Evolutionary conservation across 192 early-diverging fungal species (phyloP), one percentile per base, ranked within the genome.

Genomic region (Backusella tarrabulga): DNA sequence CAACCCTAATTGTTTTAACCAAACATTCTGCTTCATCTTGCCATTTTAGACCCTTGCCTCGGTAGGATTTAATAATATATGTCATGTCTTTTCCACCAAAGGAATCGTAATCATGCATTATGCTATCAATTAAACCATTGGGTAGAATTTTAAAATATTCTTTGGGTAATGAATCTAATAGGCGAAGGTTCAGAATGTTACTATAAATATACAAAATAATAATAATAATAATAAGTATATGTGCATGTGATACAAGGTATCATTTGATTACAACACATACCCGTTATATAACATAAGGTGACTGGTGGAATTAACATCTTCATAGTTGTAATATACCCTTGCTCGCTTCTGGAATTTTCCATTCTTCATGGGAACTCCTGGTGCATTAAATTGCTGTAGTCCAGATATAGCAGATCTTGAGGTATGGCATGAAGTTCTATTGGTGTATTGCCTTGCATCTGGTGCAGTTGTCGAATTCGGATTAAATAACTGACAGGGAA

Each of bases 1-100:
- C 97, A 9, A 96, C 91, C 41, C 89, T 85, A 78, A 94, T 92
- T 63, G 93, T 85, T 32, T 95, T 86, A 46, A 85, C 71, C 32
- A 97, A 82, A 82, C 96, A 98, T 21, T 86, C 79, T 50, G 91
- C 95, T 23, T 90, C 67, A 8, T 74, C 34, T 46, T 80, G 76
- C 79, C 83, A 80, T 3, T 80, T 69, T 11, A 21, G 76, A 84
- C 74, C 88, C 84, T 73, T 81, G 71, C 77, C 84, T 80, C 72
- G 84, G 78, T 34, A 88, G 76, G 74, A 76, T 69, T 71, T 84
- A 76, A 84, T 89, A 68, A 34, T 66, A 26, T 85, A 81, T 23
- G 83, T 79, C 79, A 94, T 76, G 72, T 94, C 90, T 66, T 87
- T 79, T 69, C 91, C 87, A 8, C 82, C 84, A 26, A 74, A 79